Base-by-base conservation (phyloP, 306 rosid species). In the Citrullus mucosospermus region DNA sequence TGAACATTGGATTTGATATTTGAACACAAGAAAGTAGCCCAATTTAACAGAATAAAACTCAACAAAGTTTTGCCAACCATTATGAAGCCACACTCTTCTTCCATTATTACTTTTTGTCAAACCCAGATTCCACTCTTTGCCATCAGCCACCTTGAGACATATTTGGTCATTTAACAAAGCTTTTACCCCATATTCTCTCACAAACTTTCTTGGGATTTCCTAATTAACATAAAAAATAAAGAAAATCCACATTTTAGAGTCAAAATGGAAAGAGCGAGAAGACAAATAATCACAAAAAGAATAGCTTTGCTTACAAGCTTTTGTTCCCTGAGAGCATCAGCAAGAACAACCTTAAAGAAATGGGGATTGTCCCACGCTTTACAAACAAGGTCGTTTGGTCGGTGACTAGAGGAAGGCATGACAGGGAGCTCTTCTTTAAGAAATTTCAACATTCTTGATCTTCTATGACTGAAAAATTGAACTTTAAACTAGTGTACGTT, bases 11-110 rank as follows among this genome's bases (percentile, higher is more conserved):
- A 54, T n/a, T 17, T 73, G 46, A 12, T 82, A 82, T 30, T 39
- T 28, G 22, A 82, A 82, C 0, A 73, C 36, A 1, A 82, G 54
- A 36, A 72, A 43, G 28, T 73, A 4, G 0, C 39, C 78, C 6
- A 7, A 7, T 18, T 28, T 39, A 6, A 78, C 6, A 15, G 48
- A 20, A 41, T 58, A 78, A 20, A 60, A 73, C 39, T 63, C 39
- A 0, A 61, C 63, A 44, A 82, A 78, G 39, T 28, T 78, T 25
- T 59, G 56, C 85, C 69, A 82, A 1, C 85, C 85, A 34, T 71
- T 3, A 4, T 39, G 18, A 44, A 82, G n/a, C 81, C 78, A 50
- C 8, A 54, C 58, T 54, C 58, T 54, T 17, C 9, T 16, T 5
- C 18, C 56, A 15, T 16, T 12, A 14, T 50, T 50, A 50, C 1